A percentile compares a stretch with the other conserved stretches of the same genome.
Conservation (phyloP, 805 yeast genomes). For the Starmera pachycereana region DNA sequence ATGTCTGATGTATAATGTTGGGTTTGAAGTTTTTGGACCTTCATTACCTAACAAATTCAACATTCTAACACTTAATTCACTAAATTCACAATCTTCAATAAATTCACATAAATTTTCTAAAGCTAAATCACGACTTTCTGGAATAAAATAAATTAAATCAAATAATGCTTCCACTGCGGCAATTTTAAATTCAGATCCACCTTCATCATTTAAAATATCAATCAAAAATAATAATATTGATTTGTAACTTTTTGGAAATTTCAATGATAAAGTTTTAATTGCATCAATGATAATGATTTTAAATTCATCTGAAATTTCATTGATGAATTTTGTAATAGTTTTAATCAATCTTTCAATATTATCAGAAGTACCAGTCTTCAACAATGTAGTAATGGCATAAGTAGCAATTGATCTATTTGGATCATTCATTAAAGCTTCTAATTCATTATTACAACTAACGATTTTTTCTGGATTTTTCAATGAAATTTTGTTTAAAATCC, state of each 20-base stretch:
- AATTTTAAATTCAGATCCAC: constrained; percentile 77
- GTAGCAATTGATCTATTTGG: constrained; percentile 88
- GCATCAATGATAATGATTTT: constrained; percentile 93
- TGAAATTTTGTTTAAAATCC: constrained; percentile 80
- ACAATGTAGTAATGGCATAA: constrained; percentile 89
- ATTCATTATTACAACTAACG: constrained; percentile 70
- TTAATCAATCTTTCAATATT: constrained; percentile 81
- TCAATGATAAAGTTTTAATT: constrained; percentile 79
- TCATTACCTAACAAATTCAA: constrained; percentile 87
- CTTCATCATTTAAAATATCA: constrained; percentile 82
- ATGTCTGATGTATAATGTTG: constrained; percentile 88
- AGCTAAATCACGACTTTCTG: constrained; percentile 73
- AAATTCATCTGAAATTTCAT: constrained; percentile 92
- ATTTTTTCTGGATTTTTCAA: constrained; percentile 71
- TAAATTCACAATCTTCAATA: constrained; percentile 95
- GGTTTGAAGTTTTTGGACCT: constrained; percentile 81
- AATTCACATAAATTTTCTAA: constrained; percentile 88
- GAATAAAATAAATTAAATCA: constrained; percentile 81
- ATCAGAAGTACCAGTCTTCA: constrained; percentile 89
- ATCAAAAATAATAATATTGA: constrained; percentile 73
- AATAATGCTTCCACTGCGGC: constrained; percentile 87
- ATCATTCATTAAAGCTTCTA: constrained; percentile 82
- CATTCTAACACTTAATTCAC: constrained; percentile 88
- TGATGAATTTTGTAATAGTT: constrained; percentile 81
- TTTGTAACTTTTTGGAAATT: constrained; percentile 86